Percentiles rank a stretch among this genome's conserved stretches.
Conservation (phyloP, 352 stramenopile species). For the Pythium folliculosum region DNA sequence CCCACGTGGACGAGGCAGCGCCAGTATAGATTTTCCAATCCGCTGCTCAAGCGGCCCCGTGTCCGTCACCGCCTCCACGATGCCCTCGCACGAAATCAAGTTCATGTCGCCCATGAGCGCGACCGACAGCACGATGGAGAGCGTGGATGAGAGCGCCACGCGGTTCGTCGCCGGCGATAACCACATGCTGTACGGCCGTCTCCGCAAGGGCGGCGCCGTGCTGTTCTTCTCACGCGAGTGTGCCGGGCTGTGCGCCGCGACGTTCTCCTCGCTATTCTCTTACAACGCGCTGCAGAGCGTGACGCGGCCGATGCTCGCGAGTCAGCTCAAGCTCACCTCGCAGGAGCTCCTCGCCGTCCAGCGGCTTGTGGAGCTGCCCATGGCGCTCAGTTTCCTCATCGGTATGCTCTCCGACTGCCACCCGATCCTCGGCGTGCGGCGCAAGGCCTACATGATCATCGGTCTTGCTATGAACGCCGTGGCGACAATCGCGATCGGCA, state of each 20-base stretch:
- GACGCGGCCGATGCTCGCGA: conserved; percentile 56
- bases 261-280: conserved; percentile 69
- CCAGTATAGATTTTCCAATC: too few relatives aligned
- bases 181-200: conserved; percentile 64
- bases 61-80: neutral
- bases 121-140: neutral
- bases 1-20: too few relatives aligned
- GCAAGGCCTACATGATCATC: conserved; percentile 92
- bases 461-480: conserved; percentile 68
- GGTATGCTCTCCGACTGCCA: conserved; percentile 90
- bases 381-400: conserved; percentile 88
- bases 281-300: conserved; percentile 57
- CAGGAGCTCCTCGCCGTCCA: conserved; percentile 38
- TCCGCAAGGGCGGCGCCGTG: conserved; percentile 61
- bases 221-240: conserved; percentile 60
- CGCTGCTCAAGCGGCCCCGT: too few relatives aligned
- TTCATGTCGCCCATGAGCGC: conserved; percentile 6
- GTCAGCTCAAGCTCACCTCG: conserved; percentile 42
- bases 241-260: conserved; percentile 61
- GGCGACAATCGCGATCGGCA: conserved; percentile 58
- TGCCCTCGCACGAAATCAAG: neutral
- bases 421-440: conserved; percentile 88
- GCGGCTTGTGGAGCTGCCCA: conserved; percentile 80
- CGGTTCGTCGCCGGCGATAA: conserved; percentile 36
- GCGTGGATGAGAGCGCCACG: neutral